These are phyloP conservation scores for Pyronema omphalodes DNA, from an alignment of 495 filamentous ascomycete species.

Conservation along the genomic window DNA sequence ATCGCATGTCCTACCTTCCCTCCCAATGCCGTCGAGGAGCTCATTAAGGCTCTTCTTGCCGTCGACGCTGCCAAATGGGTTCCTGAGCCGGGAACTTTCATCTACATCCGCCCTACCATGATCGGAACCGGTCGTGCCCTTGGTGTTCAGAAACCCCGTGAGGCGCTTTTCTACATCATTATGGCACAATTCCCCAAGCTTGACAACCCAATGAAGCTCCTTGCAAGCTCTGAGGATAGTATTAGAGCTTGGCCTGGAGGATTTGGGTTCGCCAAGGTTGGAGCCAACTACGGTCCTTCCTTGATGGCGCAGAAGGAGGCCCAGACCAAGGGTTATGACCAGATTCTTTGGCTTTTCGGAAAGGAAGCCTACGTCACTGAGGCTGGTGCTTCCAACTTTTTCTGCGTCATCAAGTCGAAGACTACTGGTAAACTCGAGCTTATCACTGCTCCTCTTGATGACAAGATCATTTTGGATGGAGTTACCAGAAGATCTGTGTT, in stretches of 20 bases:
- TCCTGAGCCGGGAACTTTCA: conserved; percentile 47
- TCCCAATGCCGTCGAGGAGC: conserved; percentile 48
- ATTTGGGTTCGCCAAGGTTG: conserved; percentile 77
- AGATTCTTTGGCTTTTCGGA: conserved; percentile 85
- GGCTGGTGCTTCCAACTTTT: conserved; percentile 85
- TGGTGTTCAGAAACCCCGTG: conserved; percentile 58
- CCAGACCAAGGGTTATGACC: conserved; percentile 49
- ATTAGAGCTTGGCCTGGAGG: conserved; percentile 86
- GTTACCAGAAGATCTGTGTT: conserved; percentile 63
- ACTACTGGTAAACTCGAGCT: conserved; percentile 49
- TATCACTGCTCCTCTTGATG: conserved; percentile 63
- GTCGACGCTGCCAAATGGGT: conserved; percentile 64
- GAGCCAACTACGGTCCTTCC: conserved; percentile 77
- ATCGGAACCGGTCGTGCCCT: conserved; percentile 65
- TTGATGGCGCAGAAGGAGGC: conserved; percentile 61
- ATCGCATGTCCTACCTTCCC: conserved; percentile 64
- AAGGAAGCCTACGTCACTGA: conserved; percentile 60
- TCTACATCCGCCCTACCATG: conserved; percentile 71
- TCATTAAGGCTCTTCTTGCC: conserved; percentile 52
- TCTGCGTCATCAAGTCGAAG: conserved; percentile 58
- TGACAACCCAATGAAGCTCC: conserved; percentile 46
- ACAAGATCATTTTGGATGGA: conserved; percentile 67
- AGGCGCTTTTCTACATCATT: conserved; percentile 73
- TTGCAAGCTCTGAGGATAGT: conserved; percentile 57
- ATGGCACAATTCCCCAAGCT: conserved; percentile 50